phyloP scores from a whole-genome alignment of 2,329 filamentous ascomycete species.

The Aspergillus sclerotialis region DNA sequence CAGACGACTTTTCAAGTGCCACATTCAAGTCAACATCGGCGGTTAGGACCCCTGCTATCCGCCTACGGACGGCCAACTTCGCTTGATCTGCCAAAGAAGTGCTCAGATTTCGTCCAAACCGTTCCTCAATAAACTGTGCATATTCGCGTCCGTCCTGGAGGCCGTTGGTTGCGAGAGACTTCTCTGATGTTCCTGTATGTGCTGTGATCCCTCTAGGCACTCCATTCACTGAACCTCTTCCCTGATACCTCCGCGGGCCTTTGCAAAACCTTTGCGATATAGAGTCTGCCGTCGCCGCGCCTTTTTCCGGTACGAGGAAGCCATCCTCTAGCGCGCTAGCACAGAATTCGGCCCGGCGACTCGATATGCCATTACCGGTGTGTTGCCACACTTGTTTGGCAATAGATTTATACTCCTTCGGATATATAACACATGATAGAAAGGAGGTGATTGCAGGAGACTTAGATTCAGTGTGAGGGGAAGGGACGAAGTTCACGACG shows the following conservation, averaged over 20 bases:
- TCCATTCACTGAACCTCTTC: conserved; percentile 47
- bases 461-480: conserved; percentile 58
- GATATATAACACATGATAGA: conserved; percentile 66
- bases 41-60: conserved; percentile 80
- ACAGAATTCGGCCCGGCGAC: conserved; percentile 85
- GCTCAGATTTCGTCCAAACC: conserved; percentile 87
- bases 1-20: conserved; percentile 41
- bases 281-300: conserved; percentile 16
- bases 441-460: conserved; percentile 50
- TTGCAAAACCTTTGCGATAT: conserved; percentile 44
- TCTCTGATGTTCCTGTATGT: conserved; percentile 32
- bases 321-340: conserved; percentile 66
- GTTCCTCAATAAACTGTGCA: conserved; percentile 79
- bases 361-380: conserved; percentile 85
- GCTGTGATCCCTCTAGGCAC: conserved; percentile 20
- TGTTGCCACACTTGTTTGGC: conserved; percentile 99
- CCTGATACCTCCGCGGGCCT: conserved; percentile 76
- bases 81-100: conserved; percentile 71
- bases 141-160: conserved; percentile 55
- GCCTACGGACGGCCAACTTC: conserved; percentile 73
- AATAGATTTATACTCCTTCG: conserved; percentile 57
- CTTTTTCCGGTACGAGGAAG: conserved; percentile 49
- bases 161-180: conserved; percentile 13
- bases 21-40: conserved; percentile 61
- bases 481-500: conserved; percentile 45